phyloP scores from a whole-genome alignment of 2,329 filamentous ascomycete genomes.

The Colletotrichum viniferum region DNA sequence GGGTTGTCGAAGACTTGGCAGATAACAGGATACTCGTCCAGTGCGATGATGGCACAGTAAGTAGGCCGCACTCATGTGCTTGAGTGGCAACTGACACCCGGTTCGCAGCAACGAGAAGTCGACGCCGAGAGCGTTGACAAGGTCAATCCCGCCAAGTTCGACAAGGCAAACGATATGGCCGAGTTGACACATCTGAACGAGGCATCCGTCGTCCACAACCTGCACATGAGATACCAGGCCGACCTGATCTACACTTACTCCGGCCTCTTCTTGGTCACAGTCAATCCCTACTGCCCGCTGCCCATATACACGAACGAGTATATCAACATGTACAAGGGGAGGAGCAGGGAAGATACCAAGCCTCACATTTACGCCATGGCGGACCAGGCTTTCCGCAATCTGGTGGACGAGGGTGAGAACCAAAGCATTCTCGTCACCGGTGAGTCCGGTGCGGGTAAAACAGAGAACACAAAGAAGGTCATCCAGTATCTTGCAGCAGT shows the following conservation, averaged over 20 bases:
- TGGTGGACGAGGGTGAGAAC: slow-evolving; percentile 93
- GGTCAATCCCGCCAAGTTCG: slow-evolving; percentile 98
- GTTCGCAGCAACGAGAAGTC: slow-evolving; percentile 78
- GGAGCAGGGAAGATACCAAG: slow-evolving; percentile 89
- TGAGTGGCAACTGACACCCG: slow-evolving; percentile 21
- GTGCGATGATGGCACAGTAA: slow-evolving; percentile 88
- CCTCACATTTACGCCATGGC: slow-evolving; percentile 98
- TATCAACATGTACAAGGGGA: slow-evolving; percentile 96
- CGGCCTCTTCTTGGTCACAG: slow-evolving; percentile 92
- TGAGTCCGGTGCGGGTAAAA: slow-evolving; percentile 97
- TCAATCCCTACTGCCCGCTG: slow-evolving; percentile 94
- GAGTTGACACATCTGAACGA: slow-evolving; percentile 98
- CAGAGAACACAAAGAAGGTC: slow-evolving; percentile 99
- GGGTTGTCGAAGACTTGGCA: slow-evolving; percentile 82
- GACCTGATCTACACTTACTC: slow-evolving; percentile 99
- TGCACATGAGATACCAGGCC: slow-evolving; percentile 92
- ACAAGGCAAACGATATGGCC: slow-evolving; percentile 99
- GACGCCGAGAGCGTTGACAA: slow-evolving; percentile 91
- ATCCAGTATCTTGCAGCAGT: slow-evolving; percentile 98
- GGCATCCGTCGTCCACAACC: slow-evolving; percentile 95
- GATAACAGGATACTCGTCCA: slow-evolving; percentile 79
- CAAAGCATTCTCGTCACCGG: slow-evolving; percentile 98
- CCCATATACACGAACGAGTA: slow-evolving; percentile 98
- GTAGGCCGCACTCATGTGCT: slow-evolving; percentile 34
- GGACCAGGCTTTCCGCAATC: slow-evolving; percentile 92